These are phyloP conservation scores for Amoebophrya sp. DNA, from an alignment of 169 alveolate species.

Conservation along the genomic window DNA sequence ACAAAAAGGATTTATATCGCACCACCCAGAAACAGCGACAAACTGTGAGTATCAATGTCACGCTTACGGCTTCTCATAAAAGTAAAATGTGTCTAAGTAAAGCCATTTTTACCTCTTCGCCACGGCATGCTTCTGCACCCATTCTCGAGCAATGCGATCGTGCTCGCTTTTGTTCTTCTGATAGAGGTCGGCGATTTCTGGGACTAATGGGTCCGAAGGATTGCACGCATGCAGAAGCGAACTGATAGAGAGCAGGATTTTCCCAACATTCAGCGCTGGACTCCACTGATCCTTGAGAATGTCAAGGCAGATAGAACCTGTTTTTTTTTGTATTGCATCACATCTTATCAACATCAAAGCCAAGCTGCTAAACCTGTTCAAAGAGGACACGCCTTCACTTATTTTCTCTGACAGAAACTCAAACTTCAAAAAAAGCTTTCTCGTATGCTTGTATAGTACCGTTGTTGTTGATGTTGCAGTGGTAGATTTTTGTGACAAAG, in stretches of 20 bases:
- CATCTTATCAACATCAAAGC: too few species aligned
- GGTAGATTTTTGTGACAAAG: constrained; percentile 95
- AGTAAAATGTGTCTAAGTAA: not conserved
- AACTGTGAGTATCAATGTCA: too few species aligned
- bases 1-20: too few species aligned
- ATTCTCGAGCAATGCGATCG: constrained; percentile 46
- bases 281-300: constrained; percentile 94
- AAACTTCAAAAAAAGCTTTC: too few species aligned
- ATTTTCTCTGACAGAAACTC: too few species aligned
- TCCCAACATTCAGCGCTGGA: constrained; percentile 93
- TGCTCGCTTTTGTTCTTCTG: constrained; percentile 82
- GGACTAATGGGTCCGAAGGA: constrained; percentile 96
- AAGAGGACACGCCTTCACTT: too few species aligned
- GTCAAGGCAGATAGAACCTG: constrained; percentile 95
- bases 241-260: constrained; percentile 88
- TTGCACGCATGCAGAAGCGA: constrained; percentile 91
- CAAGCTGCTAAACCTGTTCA: too few species aligned
- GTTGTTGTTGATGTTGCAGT: constrained; percentile 88
- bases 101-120: not conserved
- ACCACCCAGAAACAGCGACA: too few species aligned
- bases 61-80: too few species aligned
- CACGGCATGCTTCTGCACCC: not conserved
- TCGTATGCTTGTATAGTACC: too few species aligned
- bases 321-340: constrained; percentile 26
- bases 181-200: constrained; percentile 92